Percentiles rank a stretch among this genome's conserved stretches.
These are phyloP conservation scores for Ensete ventricosum DNA, from an alignment of 176 grass and related monocot genomes.

Conservation along the genomic window DNA sequence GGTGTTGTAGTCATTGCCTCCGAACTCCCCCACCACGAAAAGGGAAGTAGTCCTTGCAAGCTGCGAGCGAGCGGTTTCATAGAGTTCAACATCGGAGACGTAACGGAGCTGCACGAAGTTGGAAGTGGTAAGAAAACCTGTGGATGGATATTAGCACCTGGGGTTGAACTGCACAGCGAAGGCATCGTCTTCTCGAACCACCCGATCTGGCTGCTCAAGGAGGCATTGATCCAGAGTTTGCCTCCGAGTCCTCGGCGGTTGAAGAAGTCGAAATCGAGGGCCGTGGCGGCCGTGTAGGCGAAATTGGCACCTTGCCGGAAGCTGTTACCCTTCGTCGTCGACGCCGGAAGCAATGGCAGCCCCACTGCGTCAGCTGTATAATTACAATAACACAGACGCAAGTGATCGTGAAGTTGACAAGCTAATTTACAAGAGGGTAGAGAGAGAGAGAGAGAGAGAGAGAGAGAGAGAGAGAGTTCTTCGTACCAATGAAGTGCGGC, in stretches of 20 bases:
- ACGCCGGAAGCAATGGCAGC: slow-evolving; percentile 63
- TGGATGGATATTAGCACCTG: slow-evolving; percentile 33
- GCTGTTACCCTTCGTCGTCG: slow-evolving; percentile 46
- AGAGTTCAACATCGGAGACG: not conserved
- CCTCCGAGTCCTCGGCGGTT: slow-evolving; percentile 41
- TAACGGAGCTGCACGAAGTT: not conserved
- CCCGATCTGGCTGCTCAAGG: slow-evolving; percentile 73
- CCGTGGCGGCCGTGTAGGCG: slow-evolving; percentile 84
- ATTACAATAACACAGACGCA: not conserved
- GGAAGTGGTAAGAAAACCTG: not conserved
- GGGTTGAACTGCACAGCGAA: slow-evolving; percentile 54
- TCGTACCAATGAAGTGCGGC: slow-evolving; percentile 39
- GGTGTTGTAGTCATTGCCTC: slow-evolving; percentile 82
- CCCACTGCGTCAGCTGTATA: slow-evolving; percentile 58
- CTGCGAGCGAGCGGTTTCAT: slow-evolving; percentile 16
- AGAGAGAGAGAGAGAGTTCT: too few species aligned
- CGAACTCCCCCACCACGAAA: slow-evolving; percentile 74
- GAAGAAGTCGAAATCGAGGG: slow-evolving; percentile 70
- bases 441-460: not conserved
- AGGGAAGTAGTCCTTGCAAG: slow-evolving; percentile 63
- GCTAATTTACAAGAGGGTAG: not conserved
- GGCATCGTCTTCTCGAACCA: slow-evolving; percentile 82
- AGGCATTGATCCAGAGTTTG: slow-evolving; percentile 66
- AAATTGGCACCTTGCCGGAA: slow-evolving; percentile 80
- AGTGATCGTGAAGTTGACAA: not conserved